Evolutionary conservation across 805 yeast genomes (phyloP), one percentile per base, ranked within the genome.

Genomic region (Metschnikowia proteae): DNA sequence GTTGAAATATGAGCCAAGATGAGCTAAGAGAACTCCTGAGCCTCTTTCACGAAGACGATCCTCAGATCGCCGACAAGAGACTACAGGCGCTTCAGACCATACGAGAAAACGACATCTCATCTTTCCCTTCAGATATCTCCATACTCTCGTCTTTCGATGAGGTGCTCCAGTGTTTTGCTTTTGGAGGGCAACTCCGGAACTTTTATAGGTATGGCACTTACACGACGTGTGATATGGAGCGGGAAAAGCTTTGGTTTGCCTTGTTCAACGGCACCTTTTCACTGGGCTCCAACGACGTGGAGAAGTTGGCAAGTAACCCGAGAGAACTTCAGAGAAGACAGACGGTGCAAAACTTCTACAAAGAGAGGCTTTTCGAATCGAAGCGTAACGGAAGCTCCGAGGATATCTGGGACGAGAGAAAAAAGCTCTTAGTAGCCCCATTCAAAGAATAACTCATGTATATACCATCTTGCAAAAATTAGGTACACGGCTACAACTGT

Each of bases 121-220:
- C 61, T 23, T 62, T 64, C 46, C 76, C 76, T 4, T 57, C 64
- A n/a, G 64, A 64, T 26, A 56, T 73, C 41, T 63, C 73, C 10
- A 57, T 72, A 5, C 73, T 84, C 46, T 88, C 92, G 38, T 94
- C 94, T 1, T 84, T 91, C 66, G 96, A 91, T 65, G 96, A 89
- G 60, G 72, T 91, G 23, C 76, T 90, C 40, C 83, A 81, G 41
- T 92, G 98, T 64, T 89, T 87, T 68, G 87, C 97, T 0, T 62
- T 91, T 3, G 97, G 96, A 3, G 97, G 97, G 0, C 97, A 91
- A 62, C 69, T 88, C 22, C 79, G 95, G 51, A 79, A 86, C 66
- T 86, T 86, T 60, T 92, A 91, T 63, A 73, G 97, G 47, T 86
- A 82, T 61, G 97, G 97, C 2, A 81, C 83, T 38, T 76, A 88